A percentile compares a stretch with the other conserved stretches of the same genome.
These are phyloP conservation scores for Paraphoma sp. DNA, from an alignment of 2,329 filamentous ascomycete genomes.

Conservation along the genomic window DNA sequence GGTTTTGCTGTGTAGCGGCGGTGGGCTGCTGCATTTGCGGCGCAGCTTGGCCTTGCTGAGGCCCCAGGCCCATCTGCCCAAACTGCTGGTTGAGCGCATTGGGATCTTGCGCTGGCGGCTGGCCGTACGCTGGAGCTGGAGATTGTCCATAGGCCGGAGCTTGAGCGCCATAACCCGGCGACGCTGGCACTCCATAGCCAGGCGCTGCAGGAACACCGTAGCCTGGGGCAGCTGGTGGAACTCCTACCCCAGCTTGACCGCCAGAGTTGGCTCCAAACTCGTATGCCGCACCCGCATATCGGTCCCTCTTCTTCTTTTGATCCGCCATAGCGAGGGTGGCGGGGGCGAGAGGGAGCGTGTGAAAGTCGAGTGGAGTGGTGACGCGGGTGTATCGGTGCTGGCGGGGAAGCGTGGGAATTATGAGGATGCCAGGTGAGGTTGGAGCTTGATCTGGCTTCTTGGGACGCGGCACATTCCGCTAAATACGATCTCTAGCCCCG, in stretches of 20 bases:
- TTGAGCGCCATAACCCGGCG: constrained; percentile 48
- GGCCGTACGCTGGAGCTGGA: constrained; percentile 40
- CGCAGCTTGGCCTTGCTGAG: constrained; percentile 50
- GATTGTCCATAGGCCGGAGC: constrained; percentile 43
- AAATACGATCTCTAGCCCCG: not conserved
- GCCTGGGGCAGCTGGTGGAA: constrained; percentile 23
- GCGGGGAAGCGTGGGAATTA: constrained; percentile 23
- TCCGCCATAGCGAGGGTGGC: constrained; percentile 40
- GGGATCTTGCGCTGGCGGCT: constrained; percentile 64
- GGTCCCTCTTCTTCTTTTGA: constrained; percentile 81
- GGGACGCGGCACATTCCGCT: constrained; percentile 35
- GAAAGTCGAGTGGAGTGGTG: constrained; percentile 13
- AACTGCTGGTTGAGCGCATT: constrained; percentile 77
- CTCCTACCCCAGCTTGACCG: constrained; percentile 58
- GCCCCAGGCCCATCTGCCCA: constrained; percentile 75
- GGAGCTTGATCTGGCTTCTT: constrained; percentile 47
- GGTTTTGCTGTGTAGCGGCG: constrained; percentile 63
- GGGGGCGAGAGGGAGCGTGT: constrained; percentile 8
- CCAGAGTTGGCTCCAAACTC: constrained; percentile 90
- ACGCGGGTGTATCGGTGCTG: constrained; percentile 14
- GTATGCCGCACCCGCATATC: constrained; percentile 93
- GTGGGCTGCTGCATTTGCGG: constrained; percentile 41
- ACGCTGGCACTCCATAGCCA: constrained; percentile 50
- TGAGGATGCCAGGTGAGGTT: constrained; percentile 21
- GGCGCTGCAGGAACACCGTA: constrained; percentile 36